A percentile compares a stretch with the other conserved stretches of the same genome.
Evolutionary conservation across 306 rosid genomes (phyloP).

Genomic region (Quercus engelmannii): DNA sequence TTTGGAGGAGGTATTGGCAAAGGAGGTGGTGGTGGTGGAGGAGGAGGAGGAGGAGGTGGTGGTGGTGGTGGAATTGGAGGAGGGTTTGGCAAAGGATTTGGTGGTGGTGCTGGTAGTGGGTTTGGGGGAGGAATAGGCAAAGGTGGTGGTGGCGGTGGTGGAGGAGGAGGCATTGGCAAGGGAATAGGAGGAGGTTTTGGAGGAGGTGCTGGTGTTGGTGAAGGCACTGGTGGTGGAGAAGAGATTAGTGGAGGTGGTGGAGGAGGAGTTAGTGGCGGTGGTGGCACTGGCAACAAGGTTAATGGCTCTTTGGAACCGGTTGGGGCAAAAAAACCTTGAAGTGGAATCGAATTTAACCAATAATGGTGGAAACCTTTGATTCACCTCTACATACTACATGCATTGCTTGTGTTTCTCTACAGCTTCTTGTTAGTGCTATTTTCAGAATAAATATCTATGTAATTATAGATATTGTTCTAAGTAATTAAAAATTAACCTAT

Average conservation of each 20-base stretch:
- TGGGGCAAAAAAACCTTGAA: slow-evolving; percentile 35
- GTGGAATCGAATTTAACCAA: neutral
- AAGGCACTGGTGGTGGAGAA: slow-evolving; percentile 14
- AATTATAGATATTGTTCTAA: neutral
- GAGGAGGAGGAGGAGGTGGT: neutral
- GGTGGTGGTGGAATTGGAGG: neutral
- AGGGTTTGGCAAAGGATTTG: neutral
- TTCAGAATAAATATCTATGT: neutral
- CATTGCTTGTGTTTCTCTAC: neutral
- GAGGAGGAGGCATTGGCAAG: slow-evolving; percentile 7
- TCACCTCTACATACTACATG: neutral
- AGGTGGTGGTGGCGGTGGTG: neutral
- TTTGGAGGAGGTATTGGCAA: slow-evolving; percentile 6
- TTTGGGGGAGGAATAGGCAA: neutral
- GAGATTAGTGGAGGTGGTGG: slow-evolving; percentile 7
- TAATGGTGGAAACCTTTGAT: neutral
- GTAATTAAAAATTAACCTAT: neutral
- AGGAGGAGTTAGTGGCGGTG: slow-evolving; percentile 8
- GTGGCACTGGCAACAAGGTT: slow-evolving; percentile 14
- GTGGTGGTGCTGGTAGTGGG: neutral
- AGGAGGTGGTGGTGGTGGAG: neutral
- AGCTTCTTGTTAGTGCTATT: neutral
- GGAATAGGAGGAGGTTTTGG: neutral
- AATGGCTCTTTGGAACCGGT: slow-evolving; percentile 7
- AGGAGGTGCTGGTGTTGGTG: slow-evolving; percentile 16